Evolutionary conservation across 495 filamentous ascomycete species (phyloP), one percentile per base, ranked within the genome.

Genomic region (Antarctomyces pellizariae): DNA sequence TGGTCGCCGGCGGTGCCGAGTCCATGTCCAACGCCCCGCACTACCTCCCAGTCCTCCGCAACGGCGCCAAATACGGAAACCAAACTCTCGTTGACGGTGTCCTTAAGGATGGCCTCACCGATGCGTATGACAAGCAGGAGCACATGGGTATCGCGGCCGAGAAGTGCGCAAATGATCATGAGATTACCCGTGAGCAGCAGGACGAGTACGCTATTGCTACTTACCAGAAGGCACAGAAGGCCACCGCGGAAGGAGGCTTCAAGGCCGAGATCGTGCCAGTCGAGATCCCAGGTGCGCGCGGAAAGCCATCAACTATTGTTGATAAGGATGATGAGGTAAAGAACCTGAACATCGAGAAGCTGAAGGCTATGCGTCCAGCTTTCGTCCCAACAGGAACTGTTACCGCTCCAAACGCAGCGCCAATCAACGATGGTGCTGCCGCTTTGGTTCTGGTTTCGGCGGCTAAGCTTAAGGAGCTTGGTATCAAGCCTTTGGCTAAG

Each of bases 21-120:
- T 86, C 77, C 53, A 97, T 97, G 86, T 83, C 78, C 35, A 95
- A 93, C 56, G 61, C 69, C 25, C 89, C 89, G n/a, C 82, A 95
- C 55, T 97, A 97, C 57, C 67, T 91, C 23, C 77, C 79, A 23
- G 72, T 56, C 41, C 56, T 82, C 14, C 75, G 86, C 38, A 66
- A 51, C 26, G 86, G 86, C 25, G 64, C 68, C 45, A 92, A 92
- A 55, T 95, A 77, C 52, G 86, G 86, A 39, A 62, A 91, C 54
- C 70, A 76, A 45, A 64, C 52, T 17, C 54, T 95, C 31, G 62
- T 95, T 8, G 86, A 97, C 45, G 86, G 80, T 28, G 66, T 95
- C 34, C 62, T 89, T 36, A 74, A 76, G 53, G 86, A 97, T 44
- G 86, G 86, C 27, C 59, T 97, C 32, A 83, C 69, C 2, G 86